A percentile compares a stretch with the other conserved stretches of the same genome.
phyloP scores from a whole-genome alignment of 2,329 filamentous ascomycete species.

The Fusarium sp. region DNA sequence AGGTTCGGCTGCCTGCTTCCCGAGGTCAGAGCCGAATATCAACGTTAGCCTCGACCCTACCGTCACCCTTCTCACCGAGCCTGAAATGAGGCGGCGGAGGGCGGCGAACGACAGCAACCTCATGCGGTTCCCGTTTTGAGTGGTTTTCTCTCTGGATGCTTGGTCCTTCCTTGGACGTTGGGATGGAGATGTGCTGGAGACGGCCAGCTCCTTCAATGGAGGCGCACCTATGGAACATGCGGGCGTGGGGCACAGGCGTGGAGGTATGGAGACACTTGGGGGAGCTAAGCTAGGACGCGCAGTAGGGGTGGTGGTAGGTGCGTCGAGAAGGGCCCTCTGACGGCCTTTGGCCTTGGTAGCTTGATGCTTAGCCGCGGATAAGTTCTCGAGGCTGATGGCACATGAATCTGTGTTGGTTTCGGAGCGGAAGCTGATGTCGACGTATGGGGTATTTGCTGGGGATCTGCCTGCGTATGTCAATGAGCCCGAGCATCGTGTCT shows the following conservation, averaged over 20 bases:
- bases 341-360: slow-evolving; percentile 4
- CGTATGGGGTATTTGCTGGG: background rate
- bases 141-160: slow-evolving; percentile 22
- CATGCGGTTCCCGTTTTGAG: slow-evolving; percentile 14
- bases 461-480: background rate
- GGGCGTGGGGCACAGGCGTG: slow-evolving; percentile 19
- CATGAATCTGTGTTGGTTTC: slow-evolving; percentile 8
- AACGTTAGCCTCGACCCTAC: slow-evolving; percentile 8
- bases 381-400: slow-evolving; percentile 16
- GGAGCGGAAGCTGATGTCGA: slow-evolving; percentile 14
- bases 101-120: slow-evolving; percentile 7
- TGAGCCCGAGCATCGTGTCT: background rate
- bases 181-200: slow-evolving; percentile 14
- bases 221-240: slow-evolving; percentile 40
- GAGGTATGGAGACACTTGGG: slow-evolving; percentile 20
- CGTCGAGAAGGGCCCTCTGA: slow-evolving; percentile 6
- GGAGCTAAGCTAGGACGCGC: slow-evolving; percentile 24
- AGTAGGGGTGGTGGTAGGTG: slow-evolving; percentile 21
- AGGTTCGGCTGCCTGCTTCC: slow-evolving; percentile 22
- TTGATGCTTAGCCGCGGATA: slow-evolving; percentile 38
- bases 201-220: slow-evolving; percentile 24
- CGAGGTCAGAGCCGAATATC: slow-evolving; percentile 34
- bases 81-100: slow-evolving; percentile 7
- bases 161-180: slow-evolving; percentile 4
- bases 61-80: slow-evolving; percentile 41